phyloP scores from a whole-genome alignment of 1,139 yeast species.

The Insectozyma bohioensis region DNA sequence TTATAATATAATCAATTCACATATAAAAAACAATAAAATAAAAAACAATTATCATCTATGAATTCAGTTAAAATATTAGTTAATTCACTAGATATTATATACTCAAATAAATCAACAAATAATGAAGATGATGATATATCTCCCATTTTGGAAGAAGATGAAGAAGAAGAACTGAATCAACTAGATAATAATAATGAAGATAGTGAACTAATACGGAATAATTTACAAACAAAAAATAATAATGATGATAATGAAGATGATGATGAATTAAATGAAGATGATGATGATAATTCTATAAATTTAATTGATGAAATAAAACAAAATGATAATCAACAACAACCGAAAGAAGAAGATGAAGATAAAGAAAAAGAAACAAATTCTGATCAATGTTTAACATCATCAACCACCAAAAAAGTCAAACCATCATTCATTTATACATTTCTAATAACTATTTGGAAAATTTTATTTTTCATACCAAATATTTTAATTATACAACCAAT shows the following conservation, averaged over 20 bases:
- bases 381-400: neutral
- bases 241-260: constrained; percentile 12
- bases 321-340: constrained; percentile 5
- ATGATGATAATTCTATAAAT: no score
- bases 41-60: no score
- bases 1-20: no score
- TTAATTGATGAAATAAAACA: constrained; percentile 7
- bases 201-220: no score
- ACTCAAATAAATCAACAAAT: constrained; percentile 19
- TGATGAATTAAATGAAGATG: constrained; percentile 19
- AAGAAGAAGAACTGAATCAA: constrained; percentile 8
- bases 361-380: constrained; percentile 8
- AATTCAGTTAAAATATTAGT: constrained; percentile 40
- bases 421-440: constrained; percentile 1
- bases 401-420: constrained; percentile 2
- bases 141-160: constrained; percentile 8
- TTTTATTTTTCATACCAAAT: constrained; percentile 21
- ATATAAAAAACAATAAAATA: no score
- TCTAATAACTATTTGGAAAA: constrained; percentile 7
- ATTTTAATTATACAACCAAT: constrained; percentile 23
- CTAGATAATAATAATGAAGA: constrained; percentile 15
- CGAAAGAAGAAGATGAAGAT: constrained; percentile 19
- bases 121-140: constrained; percentile 7
- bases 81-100: constrained; percentile 34
- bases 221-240: constrained; percentile 18